Evolutionary conservation across 768 basidiomycete species (phyloP).

Genomic region (Leucocoprinus leucothites): DNA sequence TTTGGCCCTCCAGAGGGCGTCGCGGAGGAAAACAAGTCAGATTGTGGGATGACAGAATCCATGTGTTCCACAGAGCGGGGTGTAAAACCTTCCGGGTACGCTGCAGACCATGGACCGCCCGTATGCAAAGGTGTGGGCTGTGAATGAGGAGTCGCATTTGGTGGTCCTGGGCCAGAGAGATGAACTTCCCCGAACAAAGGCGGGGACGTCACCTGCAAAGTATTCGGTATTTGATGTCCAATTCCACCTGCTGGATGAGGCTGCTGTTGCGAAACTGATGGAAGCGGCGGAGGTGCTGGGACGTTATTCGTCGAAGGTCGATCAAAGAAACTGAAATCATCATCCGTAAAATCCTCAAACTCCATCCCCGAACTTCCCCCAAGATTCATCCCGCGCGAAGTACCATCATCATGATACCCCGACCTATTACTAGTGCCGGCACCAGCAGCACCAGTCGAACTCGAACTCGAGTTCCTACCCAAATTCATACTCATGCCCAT

Average conservation of each 20-base stretch:
- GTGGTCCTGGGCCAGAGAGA: constrained; percentile 18
- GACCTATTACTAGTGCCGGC: constrained; percentile 5
- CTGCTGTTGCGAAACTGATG: constrained; percentile 5
- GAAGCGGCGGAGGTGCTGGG: constrained; percentile 11
- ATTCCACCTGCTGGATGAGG: too few species aligned
- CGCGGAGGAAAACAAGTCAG: constrained; percentile 47
- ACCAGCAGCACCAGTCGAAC: constrained; percentile 22
- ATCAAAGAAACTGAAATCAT: constrained; percentile 89
- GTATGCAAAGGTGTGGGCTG: constrained; percentile 8
- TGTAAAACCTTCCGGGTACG: constrained; percentile 24
- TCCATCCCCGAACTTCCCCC: constrained; percentile 35
- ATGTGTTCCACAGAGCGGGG: constrained; percentile 24
- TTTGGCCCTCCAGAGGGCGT: constrained; percentile 39
- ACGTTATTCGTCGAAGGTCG: constrained; percentile 37
- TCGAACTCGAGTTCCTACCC: constrained; percentile 7
- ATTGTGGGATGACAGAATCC: constrained; percentile 29
- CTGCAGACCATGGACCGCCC: constrained; percentile 2
- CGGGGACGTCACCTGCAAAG: constrained; percentile 1
- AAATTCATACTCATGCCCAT: constrained; percentile 29
- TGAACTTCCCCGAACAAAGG: constrained; percentile 24
- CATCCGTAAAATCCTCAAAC: constrained; percentile 75
- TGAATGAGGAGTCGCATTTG: constrained; percentile 11
- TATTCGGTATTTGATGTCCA: not conserved
- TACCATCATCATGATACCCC: constrained; percentile 23
- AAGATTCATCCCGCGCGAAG: constrained; percentile 27